Evolutionary conservation across 139 green algal genomes (phyloP).

Genomic region (Auxenochlorella pyrenoidosa): DNA sequence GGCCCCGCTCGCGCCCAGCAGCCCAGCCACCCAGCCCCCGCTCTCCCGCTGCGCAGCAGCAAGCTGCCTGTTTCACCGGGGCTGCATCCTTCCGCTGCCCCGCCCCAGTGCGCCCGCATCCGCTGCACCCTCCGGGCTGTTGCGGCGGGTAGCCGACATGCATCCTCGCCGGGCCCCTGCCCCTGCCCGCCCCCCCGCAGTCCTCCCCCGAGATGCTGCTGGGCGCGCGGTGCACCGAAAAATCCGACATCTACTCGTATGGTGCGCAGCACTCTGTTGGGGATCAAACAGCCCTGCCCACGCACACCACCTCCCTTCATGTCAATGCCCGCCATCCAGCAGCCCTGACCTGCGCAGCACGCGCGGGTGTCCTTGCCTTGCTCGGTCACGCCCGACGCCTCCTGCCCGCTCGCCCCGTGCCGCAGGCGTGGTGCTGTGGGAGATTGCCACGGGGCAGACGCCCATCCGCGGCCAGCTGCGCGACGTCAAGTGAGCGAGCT

Average conservation of each 20-base stretch:
- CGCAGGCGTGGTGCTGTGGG: conserved; percentile 29
- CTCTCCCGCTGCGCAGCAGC: neutral
- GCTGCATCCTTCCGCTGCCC: neutral
- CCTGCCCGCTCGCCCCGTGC: no score
- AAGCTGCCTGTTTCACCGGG: no score
- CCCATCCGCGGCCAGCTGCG: conserved; percentile 36
- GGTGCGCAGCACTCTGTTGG: conserved; percentile 10
- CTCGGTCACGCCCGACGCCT: no score
- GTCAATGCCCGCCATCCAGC: no score
- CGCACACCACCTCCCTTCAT: no score
- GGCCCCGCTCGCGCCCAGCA: neutral
- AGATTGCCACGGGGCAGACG: conserved; percentile 40
- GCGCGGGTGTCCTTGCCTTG: no score
- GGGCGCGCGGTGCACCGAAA: conserved; percentile 46
- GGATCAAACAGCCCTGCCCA: no score
- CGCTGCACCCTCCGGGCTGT: no score
- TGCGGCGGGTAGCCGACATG: no score
- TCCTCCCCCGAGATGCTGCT: conserved; percentile 55
- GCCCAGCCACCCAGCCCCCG: neutral
- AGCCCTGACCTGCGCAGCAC: no score
- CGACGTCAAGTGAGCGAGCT: conserved; percentile 23
- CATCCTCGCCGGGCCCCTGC: neutral
- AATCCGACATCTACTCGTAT: conserved; percentile 54
- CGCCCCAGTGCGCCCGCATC: neutral
- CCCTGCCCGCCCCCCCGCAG: neutral